Evolutionary conservation across 495 filamentous ascomycete species (phyloP), one percentile per base, ranked within the genome.

Genomic region (Aspergillus ostianus): DNA sequence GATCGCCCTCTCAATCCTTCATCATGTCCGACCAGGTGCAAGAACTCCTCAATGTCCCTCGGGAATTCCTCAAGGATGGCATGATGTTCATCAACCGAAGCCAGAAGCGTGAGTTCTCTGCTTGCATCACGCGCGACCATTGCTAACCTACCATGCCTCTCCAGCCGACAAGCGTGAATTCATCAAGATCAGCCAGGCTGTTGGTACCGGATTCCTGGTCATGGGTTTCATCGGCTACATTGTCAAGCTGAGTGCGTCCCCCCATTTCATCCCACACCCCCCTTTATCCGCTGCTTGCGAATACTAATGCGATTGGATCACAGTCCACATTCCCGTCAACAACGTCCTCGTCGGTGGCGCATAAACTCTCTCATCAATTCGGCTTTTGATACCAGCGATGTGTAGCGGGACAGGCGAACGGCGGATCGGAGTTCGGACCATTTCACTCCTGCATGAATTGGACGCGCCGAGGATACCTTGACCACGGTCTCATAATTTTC

Each of bases 181-280:
- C 79, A 84, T 96, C 68, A 92, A 94, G 80, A 94, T 98, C 76
- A 91, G 85, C 67, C 92, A 97, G 75, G 93, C 94, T 60, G 94
- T 98, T 60, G 94, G 93, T 64, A 87, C 96, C 64, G 91, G 91
- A 51, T 95, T 96, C 77, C 68, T 95, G 29, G 85, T 93, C 47
- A 94, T 95, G 90, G 90, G 75, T 55, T 71, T 77, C 64, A 92
- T 93, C 69, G 93, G 93, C 56, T 97, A 94, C 78, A 77, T 97
- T 55, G 90, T 97, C 67, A 98, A 98, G 81, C 84, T 98, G 67
- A 92, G 90, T 92, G 80, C 59, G 86, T 77, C 19, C 12, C 19
- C 47, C 26, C 30, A 1, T 2, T 20, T 9, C 6, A 4, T 3
- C 8, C 30, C 10, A 13, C 21, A 12, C 17, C 8, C 53, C 41